Base-by-base conservation (phyloP, 768 basidiomycete species). In the Pleurotus platypus region DNA sequence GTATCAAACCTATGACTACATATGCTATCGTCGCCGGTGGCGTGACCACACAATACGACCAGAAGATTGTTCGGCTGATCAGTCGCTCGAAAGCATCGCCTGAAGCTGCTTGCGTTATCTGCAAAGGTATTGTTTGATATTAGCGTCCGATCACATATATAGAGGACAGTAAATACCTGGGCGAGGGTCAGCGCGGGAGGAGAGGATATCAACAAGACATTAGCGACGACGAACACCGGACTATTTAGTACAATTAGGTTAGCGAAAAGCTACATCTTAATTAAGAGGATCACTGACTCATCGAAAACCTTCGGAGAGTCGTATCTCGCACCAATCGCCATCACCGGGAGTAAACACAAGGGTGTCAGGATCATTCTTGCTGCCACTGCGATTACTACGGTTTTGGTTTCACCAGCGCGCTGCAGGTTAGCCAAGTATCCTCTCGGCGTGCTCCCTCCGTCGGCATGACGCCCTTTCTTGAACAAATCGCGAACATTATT, bases 61-160 rank as follows among this genome's bases (percentile, higher is more conserved):
- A 94, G 68, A 94, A 94, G 58, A 98, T 92, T 0, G 95, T 98
- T 54, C 91, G 82, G 58, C 86, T 88, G 68, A 97, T 89, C 37
- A 98, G 79, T 1, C 93, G 78, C 73, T 98, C 96, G 66, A 98
- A 98, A 0, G 91, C 86, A 64, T 92, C 92, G 2, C 92, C 90
- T 0, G 65, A 87, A 1, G 87, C 89, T 0, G 90, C 87, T 68
- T 92, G 89, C 0, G 93, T 92, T 64, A 94, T 92, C 77, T 90
- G 51, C 18, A 40, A 46, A 20, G 5, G 22, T n/a, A 49, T 64
- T 20, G 20, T 20, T 20, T 11, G 11, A 35, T 9, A 11, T 35
- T 35, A 35, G 2, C 30, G 30, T 8, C 8, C 20, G 37, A 47
- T 37, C 24, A 4, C 24, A 4, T 24, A 24, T 24, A 5, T 4